These are phyloP conservation scores for Pythium brassicae DNA, from an alignment of 352 stramenopile genomes.

Conservation along the genomic window DNA sequence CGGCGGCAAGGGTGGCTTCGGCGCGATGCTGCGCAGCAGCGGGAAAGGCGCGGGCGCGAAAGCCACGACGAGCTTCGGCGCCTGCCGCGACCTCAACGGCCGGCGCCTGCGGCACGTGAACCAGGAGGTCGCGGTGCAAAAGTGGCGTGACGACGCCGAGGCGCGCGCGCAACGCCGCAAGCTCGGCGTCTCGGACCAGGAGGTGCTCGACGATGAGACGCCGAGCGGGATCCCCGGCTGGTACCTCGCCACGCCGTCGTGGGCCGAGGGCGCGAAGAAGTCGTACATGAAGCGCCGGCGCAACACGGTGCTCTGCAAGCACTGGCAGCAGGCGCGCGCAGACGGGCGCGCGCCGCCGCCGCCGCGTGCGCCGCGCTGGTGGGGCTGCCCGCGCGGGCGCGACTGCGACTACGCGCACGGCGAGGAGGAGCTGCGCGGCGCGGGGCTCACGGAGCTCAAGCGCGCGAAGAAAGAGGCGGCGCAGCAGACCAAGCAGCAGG, in stretches of 20 bases:
- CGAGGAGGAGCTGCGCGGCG: conserved; percentile 66
- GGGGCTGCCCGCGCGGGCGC: conserved; percentile 73
- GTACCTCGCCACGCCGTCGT: conserved; percentile 80
- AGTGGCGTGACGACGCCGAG: conserved; percentile 67
- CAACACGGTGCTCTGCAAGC: conserved; percentile 72
- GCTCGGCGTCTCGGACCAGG: conserved; percentile 46
- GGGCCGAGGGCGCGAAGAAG: conserved; percentile 78
- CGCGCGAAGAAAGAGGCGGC: conserved; percentile 54
- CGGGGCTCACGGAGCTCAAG: conserved; percentile 66
- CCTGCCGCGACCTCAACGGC: conserved; percentile 76
- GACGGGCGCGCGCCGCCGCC: conserved; percentile 40
- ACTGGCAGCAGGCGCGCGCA: conserved; percentile 62
- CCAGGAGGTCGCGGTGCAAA: conserved; percentile 80
- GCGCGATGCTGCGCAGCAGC: conserved; percentile 78
- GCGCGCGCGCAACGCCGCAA: conserved; percentile 41
- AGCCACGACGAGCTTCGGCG: conserved; percentile 72
- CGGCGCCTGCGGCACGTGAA: conserved; percentile 82
- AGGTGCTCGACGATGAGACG: conserved; percentile 78
- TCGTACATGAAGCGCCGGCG: conserved; percentile 83
- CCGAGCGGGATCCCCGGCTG: conserved; percentile 79
- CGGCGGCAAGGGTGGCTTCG: conserved; percentile 82
- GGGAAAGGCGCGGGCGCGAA: conserved; percentile 71
- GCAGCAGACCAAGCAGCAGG: conserved; percentile 55
- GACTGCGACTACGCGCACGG: conserved; percentile 85
- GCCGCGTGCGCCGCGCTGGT: conserved; percentile 58